Conservation (phyloP, 192 early-diverging fungal species). For the Gonapodya sp. region DNA sequence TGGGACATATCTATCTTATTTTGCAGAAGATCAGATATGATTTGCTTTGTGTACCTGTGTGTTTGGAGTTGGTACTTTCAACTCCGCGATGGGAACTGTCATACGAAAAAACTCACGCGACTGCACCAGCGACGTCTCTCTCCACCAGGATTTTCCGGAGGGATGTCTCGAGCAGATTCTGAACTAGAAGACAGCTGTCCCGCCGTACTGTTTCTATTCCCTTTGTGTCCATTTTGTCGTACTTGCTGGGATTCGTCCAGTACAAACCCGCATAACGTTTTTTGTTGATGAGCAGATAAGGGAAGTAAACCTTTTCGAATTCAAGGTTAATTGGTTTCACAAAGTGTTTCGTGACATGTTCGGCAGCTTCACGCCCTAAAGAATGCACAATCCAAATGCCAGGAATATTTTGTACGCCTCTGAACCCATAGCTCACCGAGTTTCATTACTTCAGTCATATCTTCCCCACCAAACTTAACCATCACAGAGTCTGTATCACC, state of each 20-base stretch:
- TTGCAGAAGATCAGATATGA: constrained; percentile 85
- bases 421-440: constrained; percentile 46
- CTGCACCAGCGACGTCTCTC: constrained; percentile 74
- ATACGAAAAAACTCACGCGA: constrained; percentile 42
- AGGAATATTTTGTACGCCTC: not conserved
- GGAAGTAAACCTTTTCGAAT: constrained; percentile 98
- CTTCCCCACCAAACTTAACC: constrained; percentile 88
- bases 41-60: constrained; percentile 68
- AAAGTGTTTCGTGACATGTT: constrained; percentile 76
- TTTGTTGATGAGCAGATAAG: constrained; percentile 95
- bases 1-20: constrained; percentile 96
- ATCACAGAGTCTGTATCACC: constrained; percentile 99
- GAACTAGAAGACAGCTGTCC: constrained; percentile 89
- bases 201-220: constrained; percentile 97
- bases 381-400: not conserved
- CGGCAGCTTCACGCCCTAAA: constrained; percentile 67
- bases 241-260: constrained; percentile 88
- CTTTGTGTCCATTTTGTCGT: constrained; percentile 95
- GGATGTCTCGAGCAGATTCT: constrained; percentile 84
- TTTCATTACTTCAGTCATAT: constrained; percentile 75
- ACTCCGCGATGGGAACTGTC: not conserved
- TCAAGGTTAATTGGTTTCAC: constrained; percentile 93
- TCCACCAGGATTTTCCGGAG: constrained; percentile 85
- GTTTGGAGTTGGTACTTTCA: not conserved
- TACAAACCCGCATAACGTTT: constrained; percentile 97